Percentiles rank a stretch among this genome's conserved stretches.
Evolutionary conservation across 768 basidiomycete species (phyloP).

Genomic region (Neoboletus subvelutipes): DNA sequence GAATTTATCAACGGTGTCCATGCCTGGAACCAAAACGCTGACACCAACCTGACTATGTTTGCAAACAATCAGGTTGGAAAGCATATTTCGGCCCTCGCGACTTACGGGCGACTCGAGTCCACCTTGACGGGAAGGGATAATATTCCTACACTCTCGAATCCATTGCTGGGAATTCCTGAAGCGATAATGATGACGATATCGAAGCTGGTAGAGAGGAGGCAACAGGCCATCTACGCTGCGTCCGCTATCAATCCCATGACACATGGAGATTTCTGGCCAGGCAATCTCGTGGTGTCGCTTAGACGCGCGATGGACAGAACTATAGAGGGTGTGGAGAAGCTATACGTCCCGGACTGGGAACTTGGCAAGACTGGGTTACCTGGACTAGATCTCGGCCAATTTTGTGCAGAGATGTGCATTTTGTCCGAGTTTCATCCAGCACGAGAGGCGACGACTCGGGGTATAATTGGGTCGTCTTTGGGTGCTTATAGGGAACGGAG

Average conservation of each 20-base stretch:
- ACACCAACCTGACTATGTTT: constrained; percentile 37
- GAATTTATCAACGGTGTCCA: constrained; percentile 56
- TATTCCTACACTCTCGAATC: constrained; percentile 40
- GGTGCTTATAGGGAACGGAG: constrained; percentile 39
- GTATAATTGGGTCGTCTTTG: constrained; percentile 46
- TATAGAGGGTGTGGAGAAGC: constrained; percentile 33
- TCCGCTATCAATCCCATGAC: constrained; percentile 31
- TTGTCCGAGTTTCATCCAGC: constrained; percentile 48
- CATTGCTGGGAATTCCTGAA: constrained; percentile 40
- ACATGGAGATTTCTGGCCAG: constrained; percentile 71
- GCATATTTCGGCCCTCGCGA: constrained; percentile 38
- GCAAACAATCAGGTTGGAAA: constrained; percentile 42
- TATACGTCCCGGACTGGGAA: constrained; percentile 68
- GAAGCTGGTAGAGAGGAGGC: constrained; percentile 32
- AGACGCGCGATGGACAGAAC: constrained; percentile 28
- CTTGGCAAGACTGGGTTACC: constrained; percentile 54
- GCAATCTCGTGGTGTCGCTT: constrained; percentile 55
- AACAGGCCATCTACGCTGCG: constrained; percentile 31
- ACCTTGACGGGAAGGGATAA: constrained; percentile 34
- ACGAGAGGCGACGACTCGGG: constrained; percentile 36
- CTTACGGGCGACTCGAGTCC: constrained; percentile 46
- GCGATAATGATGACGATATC: constrained; percentile 37
- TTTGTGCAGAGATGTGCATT: constrained; percentile 58
- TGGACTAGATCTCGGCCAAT: constrained; percentile 62
- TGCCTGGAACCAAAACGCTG: constrained; percentile 39